Evolutionary conservation across 352 stramenopile species (phyloP).

Genomic region (Globisporangium ultimum): DNA sequence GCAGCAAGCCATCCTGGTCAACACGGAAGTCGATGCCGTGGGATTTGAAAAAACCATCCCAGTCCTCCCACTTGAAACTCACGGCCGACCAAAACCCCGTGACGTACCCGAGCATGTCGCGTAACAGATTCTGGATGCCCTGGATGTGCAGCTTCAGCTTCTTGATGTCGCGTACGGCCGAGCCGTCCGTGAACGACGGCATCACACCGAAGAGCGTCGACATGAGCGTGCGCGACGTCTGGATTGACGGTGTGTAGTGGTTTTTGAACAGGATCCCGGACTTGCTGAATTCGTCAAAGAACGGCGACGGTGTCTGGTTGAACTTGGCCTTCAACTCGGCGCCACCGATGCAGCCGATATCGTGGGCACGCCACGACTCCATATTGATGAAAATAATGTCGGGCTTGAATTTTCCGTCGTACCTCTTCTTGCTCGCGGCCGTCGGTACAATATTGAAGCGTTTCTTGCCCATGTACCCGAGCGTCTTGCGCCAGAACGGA

Average conservation of each 20-base stretch:
- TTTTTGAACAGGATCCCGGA: constrained; percentile 57
- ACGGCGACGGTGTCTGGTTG: constrained; percentile 45
- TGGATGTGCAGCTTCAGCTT: constrained; percentile 40
- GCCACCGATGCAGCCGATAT: constrained; percentile 58
- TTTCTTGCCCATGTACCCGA: constrained; percentile 39
- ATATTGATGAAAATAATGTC: constrained; percentile 76
- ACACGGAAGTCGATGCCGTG: constrained; percentile 72
- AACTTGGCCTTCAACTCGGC: constrained; percentile 32
- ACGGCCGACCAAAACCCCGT: constrained; percentile 66
- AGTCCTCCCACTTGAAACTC: constrained; percentile 57
- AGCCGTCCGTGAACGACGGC: constrained; percentile 50
- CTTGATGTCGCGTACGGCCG: constrained; percentile 51
- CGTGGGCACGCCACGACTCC: constrained; percentile 57
- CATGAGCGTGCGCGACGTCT: constrained; percentile 55
- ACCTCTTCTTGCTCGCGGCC: not conserved
- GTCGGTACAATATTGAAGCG: constrained; percentile 35
- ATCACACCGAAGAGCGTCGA: constrained; percentile 66
- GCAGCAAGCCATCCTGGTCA: constrained; percentile 49
- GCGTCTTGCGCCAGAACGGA: constrained; percentile 55
- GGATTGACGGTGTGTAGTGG: constrained; percentile 63
- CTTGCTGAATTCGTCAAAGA: constrained; percentile 52
- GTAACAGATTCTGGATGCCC: constrained; percentile 57
- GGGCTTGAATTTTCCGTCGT: constrained; percentile 16
- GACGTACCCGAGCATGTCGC: constrained; percentile 53
- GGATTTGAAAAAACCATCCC: constrained; percentile 51